phyloP scores from a whole-genome alignment of 2,329 filamentous ascomycete species.

The Coniochaeta pulveracea region DNA sequence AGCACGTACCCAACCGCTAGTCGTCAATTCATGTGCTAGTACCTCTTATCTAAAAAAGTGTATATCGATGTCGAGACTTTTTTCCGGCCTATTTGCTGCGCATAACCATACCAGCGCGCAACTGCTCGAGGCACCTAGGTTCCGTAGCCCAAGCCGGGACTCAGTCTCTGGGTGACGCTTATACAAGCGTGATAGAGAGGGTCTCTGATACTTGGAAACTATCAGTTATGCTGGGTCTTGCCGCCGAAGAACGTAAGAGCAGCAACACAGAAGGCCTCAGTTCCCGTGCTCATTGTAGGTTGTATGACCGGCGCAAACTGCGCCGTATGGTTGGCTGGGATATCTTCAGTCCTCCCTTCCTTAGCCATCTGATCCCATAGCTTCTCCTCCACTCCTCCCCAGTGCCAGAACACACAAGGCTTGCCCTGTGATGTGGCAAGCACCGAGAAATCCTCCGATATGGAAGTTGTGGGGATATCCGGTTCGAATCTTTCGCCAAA shows the following conservation, averaged over 20 bases:
- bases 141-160: too few species aligned
- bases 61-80: too few species aligned
- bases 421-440: conserved; percentile 1
- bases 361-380: conserved; percentile 2
- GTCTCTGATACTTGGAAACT: too few species aligned
- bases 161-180: too few species aligned
- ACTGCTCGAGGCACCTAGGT: too few species aligned
- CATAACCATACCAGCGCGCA: too few species aligned
- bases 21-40: too few species aligned
- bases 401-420: conserved; percentile 7
- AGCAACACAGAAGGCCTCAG: conserved; percentile 7
- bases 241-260: conserved; percentile 7
- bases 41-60: too few species aligned
- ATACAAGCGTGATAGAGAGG: too few species aligned
- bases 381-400: conserved; percentile 4
- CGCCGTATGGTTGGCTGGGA: conserved; percentile 10
- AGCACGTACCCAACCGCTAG: too few species aligned
- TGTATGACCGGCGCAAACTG: conserved; percentile 9
- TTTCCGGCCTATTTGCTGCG: too few species aligned
- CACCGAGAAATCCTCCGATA: conserved; percentile 4
- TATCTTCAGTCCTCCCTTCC: conserved; percentile 6
- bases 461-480: conserved; percentile 1
- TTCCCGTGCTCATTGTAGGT: conserved; percentile 9
- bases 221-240: too few species aligned
- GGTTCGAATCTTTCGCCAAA: background rate